phyloP scores from a whole-genome alignment of 148 eudicot species.

The Selenicereus undatus region DNA sequence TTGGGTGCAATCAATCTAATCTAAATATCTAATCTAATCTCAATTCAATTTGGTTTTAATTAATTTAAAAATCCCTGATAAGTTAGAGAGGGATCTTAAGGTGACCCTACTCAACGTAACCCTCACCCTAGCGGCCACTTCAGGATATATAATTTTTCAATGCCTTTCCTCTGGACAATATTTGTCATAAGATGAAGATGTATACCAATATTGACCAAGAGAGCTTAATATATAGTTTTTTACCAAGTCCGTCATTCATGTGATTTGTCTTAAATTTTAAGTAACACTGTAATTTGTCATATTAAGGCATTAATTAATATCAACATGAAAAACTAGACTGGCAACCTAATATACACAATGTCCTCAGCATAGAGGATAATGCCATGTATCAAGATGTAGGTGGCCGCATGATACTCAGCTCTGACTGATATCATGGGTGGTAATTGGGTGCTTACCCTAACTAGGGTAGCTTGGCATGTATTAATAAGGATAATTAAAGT shows the following conservation, averaged over 20 bases:
- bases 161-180: conserved; percentile 30
- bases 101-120: conserved; percentile 17
- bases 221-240: conserved; percentile 1
- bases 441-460: no score
- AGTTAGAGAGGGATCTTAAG: conserved; percentile 20
- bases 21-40: conserved; percentile 20
- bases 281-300: conserved; percentile 15
- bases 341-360: no score
- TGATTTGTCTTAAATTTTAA: conserved; percentile 9
- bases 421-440: no score
- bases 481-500: no score
- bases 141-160: conserved; percentile 21
- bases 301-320: not conserved
- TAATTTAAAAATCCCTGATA: conserved; percentile 4
- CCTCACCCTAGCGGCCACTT: conserved; percentile 18
- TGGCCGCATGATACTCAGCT: no score
- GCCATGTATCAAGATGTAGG: no score
- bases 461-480: no score
- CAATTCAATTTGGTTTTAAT: conserved; percentile 1
- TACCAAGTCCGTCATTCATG: not conserved
- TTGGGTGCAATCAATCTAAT: conserved; percentile 32
- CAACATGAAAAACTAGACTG: no score
- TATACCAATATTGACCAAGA: conserved; percentile 35
- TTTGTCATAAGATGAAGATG: conserved; percentile 23
- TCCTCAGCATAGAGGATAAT: no score